phyloP scores from a whole-genome alignment of 2,329 filamentous ascomycete genomes.

The Juglanconis juglandina region DNA sequence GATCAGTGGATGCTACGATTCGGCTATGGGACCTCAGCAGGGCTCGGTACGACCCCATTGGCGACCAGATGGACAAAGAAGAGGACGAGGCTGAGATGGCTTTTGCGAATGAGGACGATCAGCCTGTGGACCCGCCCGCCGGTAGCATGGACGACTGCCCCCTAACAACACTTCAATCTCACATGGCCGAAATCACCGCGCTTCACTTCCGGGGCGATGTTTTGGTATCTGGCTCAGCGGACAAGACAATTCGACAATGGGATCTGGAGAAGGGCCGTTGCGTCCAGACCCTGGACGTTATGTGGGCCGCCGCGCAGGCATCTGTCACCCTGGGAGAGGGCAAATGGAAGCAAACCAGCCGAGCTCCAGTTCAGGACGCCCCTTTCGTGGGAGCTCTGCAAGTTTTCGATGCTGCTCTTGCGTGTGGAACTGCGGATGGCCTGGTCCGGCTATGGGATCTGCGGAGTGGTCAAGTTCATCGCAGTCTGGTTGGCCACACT shows the following conservation, averaged over 20 bases:
- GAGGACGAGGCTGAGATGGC: constrained; percentile 65
- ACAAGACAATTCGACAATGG: constrained; percentile 97
- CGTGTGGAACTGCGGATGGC: constrained; percentile 93
- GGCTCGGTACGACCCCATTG: constrained; percentile 75
- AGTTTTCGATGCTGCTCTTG: constrained; percentile 91
- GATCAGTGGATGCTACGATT: constrained; percentile 91
- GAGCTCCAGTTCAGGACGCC: constrained; percentile 63
- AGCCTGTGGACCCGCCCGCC: constrained; percentile 64
- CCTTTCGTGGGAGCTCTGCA: constrained; percentile 95
- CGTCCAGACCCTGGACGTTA: constrained; percentile 93
- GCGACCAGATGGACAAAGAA: constrained; percentile 56
- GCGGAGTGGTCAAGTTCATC: constrained; percentile 92
- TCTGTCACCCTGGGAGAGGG: constrained; percentile 63
- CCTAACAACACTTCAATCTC: constrained; percentile 82
- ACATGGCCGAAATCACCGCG: constrained; percentile 92
- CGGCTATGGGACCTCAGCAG: constrained; percentile 91
- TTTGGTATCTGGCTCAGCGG: constrained; percentile 89
- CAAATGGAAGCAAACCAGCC: constrained; percentile 70
- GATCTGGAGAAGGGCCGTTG: constrained; percentile 96
- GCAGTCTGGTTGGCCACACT: constrained; percentile 92
- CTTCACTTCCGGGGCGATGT: constrained; percentile 86
- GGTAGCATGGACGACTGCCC: constrained; percentile 87
- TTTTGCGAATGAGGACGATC: constrained; percentile 68
- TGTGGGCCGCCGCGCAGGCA: constrained; percentile 95
- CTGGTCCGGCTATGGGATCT: constrained; percentile 98